phyloP scores from a whole-genome alignment of 2,329 filamentous ascomycete species.

The Periconia macrospinosa region DNA sequence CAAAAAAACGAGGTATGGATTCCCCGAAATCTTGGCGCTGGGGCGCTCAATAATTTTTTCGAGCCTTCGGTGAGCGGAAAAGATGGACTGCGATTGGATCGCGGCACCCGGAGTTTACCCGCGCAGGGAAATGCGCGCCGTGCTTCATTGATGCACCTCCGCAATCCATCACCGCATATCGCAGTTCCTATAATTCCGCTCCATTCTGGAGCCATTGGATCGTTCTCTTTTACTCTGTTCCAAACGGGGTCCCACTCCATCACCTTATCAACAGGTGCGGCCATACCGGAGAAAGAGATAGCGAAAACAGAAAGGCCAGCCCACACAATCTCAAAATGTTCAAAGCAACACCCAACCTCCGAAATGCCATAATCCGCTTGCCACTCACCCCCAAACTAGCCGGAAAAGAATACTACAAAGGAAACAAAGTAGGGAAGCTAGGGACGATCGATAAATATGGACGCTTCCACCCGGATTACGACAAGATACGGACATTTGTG shows the following conservation, averaged over 20 bases:
- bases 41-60: conserved; percentile 18
- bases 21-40: conserved; percentile 26
- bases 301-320: not conserved
- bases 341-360: conserved; percentile 68
- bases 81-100: too few relatives aligned
- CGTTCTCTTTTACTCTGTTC: not conserved
- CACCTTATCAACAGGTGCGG: conserved; percentile 3
- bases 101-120: conserved; percentile 2
- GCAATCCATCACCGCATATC: conserved; percentile 11
- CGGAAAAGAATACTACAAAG: conserved; percentile 96
- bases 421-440: conserved; percentile 85
- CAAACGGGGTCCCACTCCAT: not conserved
- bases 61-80: conserved; percentile 10
- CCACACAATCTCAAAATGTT: conserved; percentile 53
- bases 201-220: not conserved
- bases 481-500: conserved; percentile 88
- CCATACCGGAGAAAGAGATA: not conserved
- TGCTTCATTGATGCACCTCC: conserved; percentile 8
- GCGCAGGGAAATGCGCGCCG: conserved; percentile 1
- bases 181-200: not conserved
- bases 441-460: conserved; percentile 82
- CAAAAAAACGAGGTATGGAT: not conserved
- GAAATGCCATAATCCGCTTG: conserved; percentile 71
- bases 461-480: conserved; percentile 80
- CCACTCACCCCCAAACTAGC: conserved; percentile 90